Percentiles rank a stretch among this genome's conserved stretches.
phyloP scores from a whole-genome alignment of 208 protist species.

The Trypanosoma cruzi region DNA sequence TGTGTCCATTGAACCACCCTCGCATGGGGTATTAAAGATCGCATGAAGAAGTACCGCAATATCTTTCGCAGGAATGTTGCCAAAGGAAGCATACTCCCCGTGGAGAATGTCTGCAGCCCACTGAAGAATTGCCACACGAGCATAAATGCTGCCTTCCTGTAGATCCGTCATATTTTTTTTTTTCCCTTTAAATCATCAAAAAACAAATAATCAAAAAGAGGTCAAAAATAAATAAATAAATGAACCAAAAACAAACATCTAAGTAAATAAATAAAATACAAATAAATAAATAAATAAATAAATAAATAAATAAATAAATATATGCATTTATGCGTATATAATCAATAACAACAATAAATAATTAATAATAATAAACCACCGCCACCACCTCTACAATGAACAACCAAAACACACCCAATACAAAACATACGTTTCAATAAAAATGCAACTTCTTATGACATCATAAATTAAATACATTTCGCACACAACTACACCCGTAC shows the following conservation, averaged over 20 bases:
- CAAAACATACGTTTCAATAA: too few species aligned
- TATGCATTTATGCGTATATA: too few species aligned
- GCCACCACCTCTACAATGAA: too few species aligned
- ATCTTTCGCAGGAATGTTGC: slow-evolving; percentile 57
- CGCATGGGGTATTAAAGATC: slow-evolving; percentile 32
- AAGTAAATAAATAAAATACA: slow-evolving; percentile 5
- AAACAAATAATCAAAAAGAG: slow-evolving; percentile 14
- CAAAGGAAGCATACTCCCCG: slow-evolving; percentile 41
- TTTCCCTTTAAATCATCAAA: not conserved
- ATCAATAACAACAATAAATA: too few species aligned
- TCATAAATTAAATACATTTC: too few species aligned
- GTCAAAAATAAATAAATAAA: slow-evolving; percentile 15
- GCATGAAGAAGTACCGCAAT: slow-evolving; percentile 75
- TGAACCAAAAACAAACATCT: not conserved
- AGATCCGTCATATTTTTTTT: slow-evolving; percentile 3
- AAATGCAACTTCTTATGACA: too few species aligned
- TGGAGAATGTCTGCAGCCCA: slow-evolving; percentile 63
- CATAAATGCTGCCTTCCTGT: slow-evolving; percentile 34
- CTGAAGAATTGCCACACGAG: slow-evolving; percentile 56
- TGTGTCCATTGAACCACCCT: not conserved
- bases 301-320: slow-evolving; percentile 6
- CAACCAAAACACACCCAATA: too few species aligned
- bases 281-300: slow-evolving; percentile 12
- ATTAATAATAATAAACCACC: too few species aligned
- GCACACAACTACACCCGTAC: not conserved